Conservation (phyloP, 371 early-diverging fungal species). For the Mucor circinelloides region DNA sequence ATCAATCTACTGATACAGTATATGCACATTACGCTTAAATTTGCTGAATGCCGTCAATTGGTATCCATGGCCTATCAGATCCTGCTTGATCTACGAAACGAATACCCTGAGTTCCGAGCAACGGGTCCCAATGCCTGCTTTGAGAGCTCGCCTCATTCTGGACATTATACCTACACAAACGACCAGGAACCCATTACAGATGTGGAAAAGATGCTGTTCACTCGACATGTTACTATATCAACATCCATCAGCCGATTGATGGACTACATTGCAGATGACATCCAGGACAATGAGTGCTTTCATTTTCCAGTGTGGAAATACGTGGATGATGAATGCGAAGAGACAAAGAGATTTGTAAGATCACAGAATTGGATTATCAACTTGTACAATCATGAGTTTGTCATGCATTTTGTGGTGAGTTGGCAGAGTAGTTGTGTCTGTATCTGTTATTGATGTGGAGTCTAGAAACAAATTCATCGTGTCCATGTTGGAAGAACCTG, state of each 20-base stretch:
- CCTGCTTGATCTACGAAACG: conserved; percentile 8
- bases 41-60: conserved; percentile 4
- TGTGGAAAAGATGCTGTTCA: conserved; percentile 3
- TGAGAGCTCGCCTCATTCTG: not conserved
- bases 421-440: no score
- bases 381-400: conserved; percentile 10
- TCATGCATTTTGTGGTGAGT: conserved; percentile 2
- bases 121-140: not conserved
- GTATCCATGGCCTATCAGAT: conserved; percentile 15
- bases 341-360: not conserved
- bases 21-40: conserved; percentile 12
- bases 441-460: not conserved
- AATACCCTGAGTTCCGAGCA: not conserved
- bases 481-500: conserved; percentile 13
- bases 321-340: conserved; percentile 5
- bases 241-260: not conserved
- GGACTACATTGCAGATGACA: not conserved
- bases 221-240: not conserved
- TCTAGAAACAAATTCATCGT: conserved; percentile 6
- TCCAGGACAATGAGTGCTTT: not conserved
- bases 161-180: not conserved
- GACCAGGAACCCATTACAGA: not conserved
- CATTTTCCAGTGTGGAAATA: not conserved
- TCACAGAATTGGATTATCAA: conserved; percentile 1
- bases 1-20: conserved; percentile 13